A percentile compares a stretch with the other conserved stretches of the same genome.
phyloP scores from a whole-genome alignment of 2,329 filamentous ascomycete genomes.

The Beauveria rudraprayagi region DNA sequence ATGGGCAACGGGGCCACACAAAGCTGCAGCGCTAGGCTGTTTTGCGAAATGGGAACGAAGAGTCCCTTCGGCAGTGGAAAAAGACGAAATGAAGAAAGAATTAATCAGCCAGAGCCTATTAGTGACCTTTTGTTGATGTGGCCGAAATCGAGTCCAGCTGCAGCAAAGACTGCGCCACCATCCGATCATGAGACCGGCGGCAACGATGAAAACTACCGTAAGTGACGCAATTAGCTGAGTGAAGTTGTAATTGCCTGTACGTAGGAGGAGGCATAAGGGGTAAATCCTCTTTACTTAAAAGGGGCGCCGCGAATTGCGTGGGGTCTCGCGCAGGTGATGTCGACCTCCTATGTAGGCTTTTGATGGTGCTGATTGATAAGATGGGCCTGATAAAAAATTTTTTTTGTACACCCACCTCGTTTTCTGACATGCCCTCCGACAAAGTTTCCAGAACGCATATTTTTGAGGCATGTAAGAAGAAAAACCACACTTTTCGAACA shows the following conservation, averaged over 20 bases:
- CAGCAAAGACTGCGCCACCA: background rate
- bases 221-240: background rate
- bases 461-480: too few species aligned
- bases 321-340: background rate
- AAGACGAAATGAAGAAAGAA: background rate
- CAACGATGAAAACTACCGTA: background rate
- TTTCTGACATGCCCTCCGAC: too few species aligned
- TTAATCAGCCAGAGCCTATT: background rate
- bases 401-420: too few species aligned
- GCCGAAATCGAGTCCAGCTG: background rate
- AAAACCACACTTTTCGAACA: too few species aligned
- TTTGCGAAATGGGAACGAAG: background rate
- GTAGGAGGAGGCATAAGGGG: background rate
- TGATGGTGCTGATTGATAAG: slow-evolving; percentile 9
- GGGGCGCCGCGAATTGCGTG: background rate
- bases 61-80: background rate
- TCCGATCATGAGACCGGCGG: slow-evolving; percentile 9
- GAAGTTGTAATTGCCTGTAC: background rate
- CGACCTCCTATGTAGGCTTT: background rate
- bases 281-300: background rate
- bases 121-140: background rate
- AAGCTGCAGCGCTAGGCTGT: background rate
- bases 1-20: background rate
- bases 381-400: background rate
- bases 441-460: too few species aligned